Evolutionary conservation across 2,329 filamentous ascomycete genomes (phyloP), one percentile per base, ranked within the genome.

Genomic region (Metarhizium humberi): DNA sequence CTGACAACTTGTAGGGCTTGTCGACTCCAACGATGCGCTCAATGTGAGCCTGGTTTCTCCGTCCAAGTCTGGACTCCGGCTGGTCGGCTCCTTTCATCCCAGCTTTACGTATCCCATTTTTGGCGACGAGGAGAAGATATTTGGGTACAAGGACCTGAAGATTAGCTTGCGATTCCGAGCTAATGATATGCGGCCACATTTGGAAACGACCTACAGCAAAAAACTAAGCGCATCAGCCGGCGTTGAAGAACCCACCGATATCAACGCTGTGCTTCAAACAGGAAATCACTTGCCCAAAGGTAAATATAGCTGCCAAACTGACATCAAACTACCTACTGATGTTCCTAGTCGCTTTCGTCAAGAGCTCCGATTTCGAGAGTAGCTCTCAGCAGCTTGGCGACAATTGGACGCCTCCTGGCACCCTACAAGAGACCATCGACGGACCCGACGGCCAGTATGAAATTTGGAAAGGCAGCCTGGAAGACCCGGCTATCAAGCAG

Each of bases 71-170:
- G 75, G 76, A 60, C 66, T 80, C 51, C 82, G 80, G 63, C 80
- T 78, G 36, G 73, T 86, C 62, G 78, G 81, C 30, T 80, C 81
- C 32, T 97, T 99, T 70, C 79, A 89, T 58, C 95, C 94, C 0
- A 81, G 82, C 66, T 95, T 92, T 69, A 96, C 92, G 18, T 96
- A 97, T 70, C 77, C 90, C 1, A 87, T 99, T 60, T 96, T 97
- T 63, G 90, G 90, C 64, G 87, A 97, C n/a, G 86, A 94, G 8
- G 91, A 99, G 71, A 81, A 80, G 34, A 92, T 97, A 60, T 92
- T 95, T 63, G 92, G 92, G 42, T 96, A 96, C 76, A 86, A 90
- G 67, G 84, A 84, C 54, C 79, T 96, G 55, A 83, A 84, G 60
- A 86, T 97, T 66, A 81, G 83, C 59, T 74, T 97, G 55, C 83